These are phyloP conservation scores for sunflower (Helianthus annuus) DNA, from an alignment of 129 eudicot genomes.

Conservation along the genomic window HanXRQr2.0-SUNRISE NC_035441.2:53313147-53313646, in stretches of 20 bases:
- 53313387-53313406: no score
- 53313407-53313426: no score
- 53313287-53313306: slow-evolving; percentile 10
- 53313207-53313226: not conserved
- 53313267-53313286: slow-evolving; percentile 14
- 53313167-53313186: not conserved
- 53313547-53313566: no score
- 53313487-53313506: no score
- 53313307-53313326: slow-evolving; percentile 16
- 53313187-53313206: not conserved
- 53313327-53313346: slow-evolving; percentile 9
- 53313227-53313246: no score
- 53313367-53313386: no score
- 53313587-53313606: not conserved
- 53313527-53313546: no score
- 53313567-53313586: no score
- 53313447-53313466: no score
- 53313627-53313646: not conserved
- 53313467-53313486: no score
- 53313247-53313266: slow-evolving; percentile 11
- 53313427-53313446: no score
- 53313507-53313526: no score
- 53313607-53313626: not conserved
- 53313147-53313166: not conserved
- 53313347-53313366: not conserved